Base-by-base conservation (phyloP, 1,139 yeast species). In the Meyerozyma athensensis region DNA sequence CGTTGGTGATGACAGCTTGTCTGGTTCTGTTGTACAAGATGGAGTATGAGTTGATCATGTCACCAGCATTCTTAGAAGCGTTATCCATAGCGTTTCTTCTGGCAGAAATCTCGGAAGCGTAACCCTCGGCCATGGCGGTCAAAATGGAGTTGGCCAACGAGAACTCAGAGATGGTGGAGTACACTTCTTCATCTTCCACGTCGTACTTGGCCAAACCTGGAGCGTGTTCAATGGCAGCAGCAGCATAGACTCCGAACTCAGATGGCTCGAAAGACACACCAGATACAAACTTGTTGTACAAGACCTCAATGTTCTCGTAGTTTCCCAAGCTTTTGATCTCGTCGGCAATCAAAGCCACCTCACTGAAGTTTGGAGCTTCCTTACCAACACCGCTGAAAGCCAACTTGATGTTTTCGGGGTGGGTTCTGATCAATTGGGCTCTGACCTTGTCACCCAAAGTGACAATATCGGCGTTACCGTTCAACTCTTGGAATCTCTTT, bases 41-140 rank as follows among this genome's bases (percentile, higher is more conserved):
- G 53, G 97, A 83, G 84, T 86, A 90, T 63, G 79, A 82, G 74
- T 79, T 82, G 63, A 92, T 92, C 98, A 92, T 92, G 58, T 92
- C 98, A 72, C 96, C 96, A 49, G 98, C 98, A 65, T 90, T 92
- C 95, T 92, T 92, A 56, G 97, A 89, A 49, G 98, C 98, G 63
- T 90, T 92, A 72, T 92, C 98, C 98, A 92, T 92, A 57, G 98
- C 98, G 66, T 89, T 90, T 82, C 98, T 90, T 81, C 98, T 89
- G 46, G 98, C 97, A 52, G 95, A 85, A 55, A 90, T 77, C 77
- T 92, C 98, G 42, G 97, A 86, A 49, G 98, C 97, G 68, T 92
- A 90, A 67, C 97, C 97, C 66, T 92, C 97, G 52, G 97, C 92
- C 78, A 90, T 79, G 49, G 96, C 97, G 61, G 94, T 72, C 67